phyloP scores from a whole-genome alignment of 2,329 filamentous ascomycete genomes.

The Penicillium verrucosum region DNA sequence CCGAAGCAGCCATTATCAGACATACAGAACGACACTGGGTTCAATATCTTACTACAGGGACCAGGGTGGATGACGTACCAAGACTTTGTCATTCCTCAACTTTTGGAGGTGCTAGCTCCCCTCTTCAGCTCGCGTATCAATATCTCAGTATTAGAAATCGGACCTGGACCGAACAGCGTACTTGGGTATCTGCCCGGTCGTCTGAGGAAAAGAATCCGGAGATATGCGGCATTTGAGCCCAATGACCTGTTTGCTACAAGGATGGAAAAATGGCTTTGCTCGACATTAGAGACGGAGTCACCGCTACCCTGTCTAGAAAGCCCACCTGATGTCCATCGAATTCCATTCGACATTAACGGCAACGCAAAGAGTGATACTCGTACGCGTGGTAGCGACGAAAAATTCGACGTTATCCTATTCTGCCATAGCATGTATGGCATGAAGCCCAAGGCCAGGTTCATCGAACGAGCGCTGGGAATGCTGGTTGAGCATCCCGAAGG shows the following conservation, averaged over 20 bases:
- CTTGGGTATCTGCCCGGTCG: constrained; percentile 48
- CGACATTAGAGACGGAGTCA: constrained; percentile 24
- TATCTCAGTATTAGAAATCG: constrained; percentile 59
- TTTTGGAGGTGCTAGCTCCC: constrained; percentile 43
- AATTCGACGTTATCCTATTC: constrained; percentile 58
- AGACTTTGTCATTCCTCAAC: constrained; percentile 47
- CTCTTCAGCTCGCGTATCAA: constrained; percentile 41
- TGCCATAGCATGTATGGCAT: constrained; percentile 65
- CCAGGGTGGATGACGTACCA: constrained; percentile 38
- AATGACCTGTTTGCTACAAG: constrained; percentile 46
- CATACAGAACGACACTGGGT: constrained; percentile 50
- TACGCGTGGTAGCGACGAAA: constrained; percentile 29
- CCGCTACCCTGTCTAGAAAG: constrained; percentile 13
- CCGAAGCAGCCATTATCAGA: constrained; percentile 29
- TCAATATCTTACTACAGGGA: constrained; percentile 43
- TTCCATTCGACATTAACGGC: constrained; percentile 19
- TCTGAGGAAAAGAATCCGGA: constrained; percentile 44
- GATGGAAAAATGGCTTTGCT: constrained; percentile 46
- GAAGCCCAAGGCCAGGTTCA: constrained; percentile 46
- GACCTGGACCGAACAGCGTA: constrained; percentile 56
- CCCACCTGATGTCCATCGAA: constrained; percentile 5
- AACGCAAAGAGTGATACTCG: constrained; percentile 17
- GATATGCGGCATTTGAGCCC: constrained; percentile 56
- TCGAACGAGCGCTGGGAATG: constrained; percentile 50
- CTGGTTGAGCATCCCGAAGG: constrained; percentile 38